Percentiles rank a stretch among this genome's conserved stretches.
phyloP scores from a whole-genome alignment of 2,329 filamentous ascomycete genomes.

The Cladosporium sp. region DNA sequence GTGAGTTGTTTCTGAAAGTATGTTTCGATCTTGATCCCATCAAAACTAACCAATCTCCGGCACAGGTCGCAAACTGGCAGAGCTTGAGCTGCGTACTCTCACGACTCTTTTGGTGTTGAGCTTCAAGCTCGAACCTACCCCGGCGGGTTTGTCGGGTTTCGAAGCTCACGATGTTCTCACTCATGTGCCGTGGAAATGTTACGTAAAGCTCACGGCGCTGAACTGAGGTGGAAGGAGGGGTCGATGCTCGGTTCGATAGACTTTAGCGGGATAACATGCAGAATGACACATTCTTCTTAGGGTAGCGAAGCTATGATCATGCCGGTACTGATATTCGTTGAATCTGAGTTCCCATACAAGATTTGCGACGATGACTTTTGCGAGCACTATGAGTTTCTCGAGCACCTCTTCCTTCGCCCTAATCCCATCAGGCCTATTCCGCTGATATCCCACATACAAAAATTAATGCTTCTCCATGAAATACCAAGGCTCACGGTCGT shows the following conservation, averaged over 20 bases:
- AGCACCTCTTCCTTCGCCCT: no score
- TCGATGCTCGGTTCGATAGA: no score
- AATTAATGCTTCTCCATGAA: constrained; percentile 27
- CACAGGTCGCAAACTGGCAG: constrained; percentile 22
- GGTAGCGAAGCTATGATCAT: no score
- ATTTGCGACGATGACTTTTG: no score
- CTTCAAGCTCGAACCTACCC: background rate
- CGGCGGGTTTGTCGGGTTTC: constrained; percentile 19
- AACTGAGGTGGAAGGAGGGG: no score
- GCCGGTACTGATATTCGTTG: no score
- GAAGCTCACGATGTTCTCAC: constrained; percentile 26
- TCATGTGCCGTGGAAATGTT: constrained; percentile 26
- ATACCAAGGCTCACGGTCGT: constrained; percentile 42
- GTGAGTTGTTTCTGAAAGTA: constrained; percentile 17
- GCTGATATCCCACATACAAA: no score
- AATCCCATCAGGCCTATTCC: no score
- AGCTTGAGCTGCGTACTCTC: constrained; percentile 17
- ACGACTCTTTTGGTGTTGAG: background rate
- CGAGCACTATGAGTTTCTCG: no score
- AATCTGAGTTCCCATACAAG: no score
- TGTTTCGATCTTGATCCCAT: background rate
- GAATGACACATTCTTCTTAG: no score
- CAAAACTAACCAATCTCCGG: background rate
- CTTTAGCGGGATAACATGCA: no score
- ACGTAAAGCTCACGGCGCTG: constrained; percentile 16